Conservation (phyloP, 2,329 filamentous ascomycete genomes). For the Hirsutella thompsonii region DNA sequence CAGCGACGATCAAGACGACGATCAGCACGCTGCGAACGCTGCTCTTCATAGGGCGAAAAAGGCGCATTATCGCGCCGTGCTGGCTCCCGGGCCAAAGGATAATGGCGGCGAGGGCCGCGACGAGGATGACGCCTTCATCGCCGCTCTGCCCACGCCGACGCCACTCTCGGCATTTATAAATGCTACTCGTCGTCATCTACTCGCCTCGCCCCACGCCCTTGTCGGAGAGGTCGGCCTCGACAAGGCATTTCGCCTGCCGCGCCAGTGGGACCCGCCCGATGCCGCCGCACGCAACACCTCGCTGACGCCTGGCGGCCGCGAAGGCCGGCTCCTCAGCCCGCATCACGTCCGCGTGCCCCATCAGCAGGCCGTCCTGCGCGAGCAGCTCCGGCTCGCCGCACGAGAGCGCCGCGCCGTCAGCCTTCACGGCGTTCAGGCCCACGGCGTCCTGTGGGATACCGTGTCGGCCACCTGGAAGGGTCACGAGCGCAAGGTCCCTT, state of each 20-base stretch:
- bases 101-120: background rate
- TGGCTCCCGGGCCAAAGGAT: conserved; percentile 34
- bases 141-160: conserved; percentile 43
- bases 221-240: conserved; percentile 71
- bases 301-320: conserved; percentile 56
- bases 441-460: conserved; percentile 55
- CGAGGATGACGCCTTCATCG: conserved; percentile 28
- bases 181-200: conserved; percentile 42
- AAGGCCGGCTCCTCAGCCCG: conserved; percentile 54
- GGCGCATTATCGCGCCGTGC: conserved; percentile 53
- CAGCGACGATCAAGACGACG: background rate
- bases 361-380: conserved; percentile 51
- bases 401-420: conserved; percentile 52
- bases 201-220: conserved; percentile 47
- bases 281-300: conserved; percentile 12
- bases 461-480: conserved; percentile 58
- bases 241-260: conserved; percentile 62
- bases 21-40: conserved; percentile 9
- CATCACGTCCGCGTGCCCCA: conserved; percentile 57
- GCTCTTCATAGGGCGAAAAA: conserved; percentile 23
- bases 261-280: conserved; percentile 32
- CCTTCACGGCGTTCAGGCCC: conserved; percentile 64
- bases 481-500: conserved; percentile 48
- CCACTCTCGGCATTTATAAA: conserved; percentile 45
- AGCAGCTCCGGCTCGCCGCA: conserved; percentile 60